phyloP scores from a whole-genome alignment of 768 basidiomycete species.

The Megacollybia marginata region DNA sequence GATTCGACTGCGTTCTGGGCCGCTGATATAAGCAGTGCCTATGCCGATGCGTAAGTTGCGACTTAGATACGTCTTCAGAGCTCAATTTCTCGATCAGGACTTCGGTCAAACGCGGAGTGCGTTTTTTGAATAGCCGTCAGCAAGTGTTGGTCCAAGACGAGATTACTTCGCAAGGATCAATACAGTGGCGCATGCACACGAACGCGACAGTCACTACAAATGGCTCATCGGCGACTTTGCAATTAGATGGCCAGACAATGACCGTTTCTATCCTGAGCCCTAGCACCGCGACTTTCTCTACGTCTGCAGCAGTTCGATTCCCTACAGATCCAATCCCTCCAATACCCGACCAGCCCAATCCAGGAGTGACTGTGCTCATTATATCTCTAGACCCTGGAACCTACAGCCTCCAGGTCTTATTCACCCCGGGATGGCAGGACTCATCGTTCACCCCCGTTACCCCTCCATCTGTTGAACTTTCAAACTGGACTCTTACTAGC shows the following conservation, averaged over 20 bases:
- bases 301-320: slow-evolving; percentile 46
- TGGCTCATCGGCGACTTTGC: slow-evolving; percentile 68
- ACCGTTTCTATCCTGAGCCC: slow-evolving; percentile 60
- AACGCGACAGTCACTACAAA: slow-evolving; percentile 69
- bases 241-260: slow-evolving; percentile 62
- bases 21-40: slow-evolving; percentile 72
- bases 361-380: slow-evolving; percentile 72
- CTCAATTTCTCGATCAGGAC: slow-evolving; percentile 29
- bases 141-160: slow-evolving; percentile 95
- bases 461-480: slow-evolving; percentile 63
- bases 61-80: not conserved
- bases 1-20: slow-evolving; percentile 76
- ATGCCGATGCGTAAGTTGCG: slow-evolving; percentile 56
- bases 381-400: slow-evolving; percentile 62
- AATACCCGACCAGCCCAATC: slow-evolving; percentile 63
- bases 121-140: slow-evolving; percentile 69
- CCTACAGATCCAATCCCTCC: slow-evolving; percentile 54
- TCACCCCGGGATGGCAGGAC: slow-evolving; percentile 87
- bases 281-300: slow-evolving; percentile 56
- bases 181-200: slow-evolving; percentile 94
- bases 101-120: slow-evolving; percentile 78
- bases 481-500: slow-evolving; percentile 70
- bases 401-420: slow-evolving; percentile 75
- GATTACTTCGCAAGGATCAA: slow-evolving; percentile 44
- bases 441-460: slow-evolving; percentile 38